Base-by-base conservation (phyloP, 495 filamentous ascomycete genomes). In the Sabuloglossum arenarium region DNA sequence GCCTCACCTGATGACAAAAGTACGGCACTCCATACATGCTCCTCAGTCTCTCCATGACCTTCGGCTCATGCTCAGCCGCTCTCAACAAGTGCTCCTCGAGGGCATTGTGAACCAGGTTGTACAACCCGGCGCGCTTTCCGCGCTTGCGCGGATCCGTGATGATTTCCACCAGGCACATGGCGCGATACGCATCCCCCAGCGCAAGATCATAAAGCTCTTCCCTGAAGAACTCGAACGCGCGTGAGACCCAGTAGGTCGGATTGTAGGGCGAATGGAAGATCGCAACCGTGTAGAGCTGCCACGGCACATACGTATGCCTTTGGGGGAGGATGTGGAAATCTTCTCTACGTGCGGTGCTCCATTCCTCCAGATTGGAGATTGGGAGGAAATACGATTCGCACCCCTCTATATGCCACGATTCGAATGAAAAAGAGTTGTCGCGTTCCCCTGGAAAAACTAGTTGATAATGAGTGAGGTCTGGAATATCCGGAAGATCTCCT, bases 61-160 rank as follows among this genome's bases (percentile, higher is more conserved):
- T 51, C 2, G 34, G 49, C 23, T 58, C 59, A 1, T 55, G 50
- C 6, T 47, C 53, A 23, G 61, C 59, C 5, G 50, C 54, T 0
- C 28, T 58, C 19, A 65, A 55, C 9, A 70, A 23, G 49, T 70
- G 68, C 39, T 65, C 58, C 45, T 67, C 63, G 14, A 70, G 61
- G 0, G 67, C 65, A 50, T 68, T 60, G 58, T 61, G 66, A 8
- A 69, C 59, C 1, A 59, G 56, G 8, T 56, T 34, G 52, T 69
- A 65, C 8, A 70, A 58, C 1, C 66, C 66, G 1, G 62, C 58
- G 25, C 59, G 61, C 16, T 49, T 55, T 37, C 58, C 60, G n/a
- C 61, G 61, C 29, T 60, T 31, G 9, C 23, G 19, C 6, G 39
- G 23, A n/a, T 65, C 59, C 21, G 51, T 25, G 9, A 70, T 51